Percentiles rank a stretch among this genome's conserved stretches.
phyloP scores from a whole-genome alignment of 768 basidiomycete genomes.

The Russula sp. region DNA sequence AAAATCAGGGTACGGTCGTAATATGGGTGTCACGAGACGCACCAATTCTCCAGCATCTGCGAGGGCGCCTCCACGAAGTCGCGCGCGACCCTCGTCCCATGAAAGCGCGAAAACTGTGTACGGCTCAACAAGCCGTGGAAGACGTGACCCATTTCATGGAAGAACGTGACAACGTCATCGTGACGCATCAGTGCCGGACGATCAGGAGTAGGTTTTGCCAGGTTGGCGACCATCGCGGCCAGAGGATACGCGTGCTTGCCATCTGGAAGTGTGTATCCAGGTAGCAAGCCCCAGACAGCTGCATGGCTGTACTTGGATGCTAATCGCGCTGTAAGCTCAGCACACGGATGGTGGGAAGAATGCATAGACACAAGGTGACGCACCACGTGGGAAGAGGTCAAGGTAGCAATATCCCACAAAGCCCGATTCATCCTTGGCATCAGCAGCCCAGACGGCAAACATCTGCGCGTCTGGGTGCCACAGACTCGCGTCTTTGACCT shows the following conservation, averaged over 20 bases:
- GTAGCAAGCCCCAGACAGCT: slow-evolving; percentile 72
- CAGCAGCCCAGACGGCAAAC: slow-evolving; percentile 80
- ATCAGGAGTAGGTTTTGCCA: slow-evolving; percentile 77
- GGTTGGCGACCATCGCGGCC: slow-evolving; percentile 84
- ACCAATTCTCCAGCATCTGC: slow-evolving; percentile 93
- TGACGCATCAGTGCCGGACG: slow-evolving; percentile 84
- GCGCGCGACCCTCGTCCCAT: slow-evolving; percentile 72
- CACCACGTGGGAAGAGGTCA: slow-evolving; percentile 81
- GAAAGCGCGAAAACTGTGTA: slow-evolving; percentile 72
- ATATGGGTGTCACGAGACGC: neutral
- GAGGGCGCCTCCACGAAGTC: slow-evolving; percentile 89
- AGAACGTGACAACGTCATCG: slow-evolving; percentile 84
- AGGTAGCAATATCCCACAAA: slow-evolving; percentile 86
- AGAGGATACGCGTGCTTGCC: slow-evolving; percentile 67
- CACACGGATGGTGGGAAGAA: neutral
- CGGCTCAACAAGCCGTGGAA: slow-evolving; percentile 53
- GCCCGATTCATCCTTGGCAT: slow-evolving; percentile 58
- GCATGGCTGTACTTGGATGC: slow-evolving; percentile 82
- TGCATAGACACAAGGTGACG: slow-evolving; percentile 21
- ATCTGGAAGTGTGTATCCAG: slow-evolving; percentile 53
- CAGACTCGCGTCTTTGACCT: slow-evolving; percentile 45
- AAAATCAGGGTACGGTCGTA: neutral
- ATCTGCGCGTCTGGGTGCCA: slow-evolving; percentile 91
- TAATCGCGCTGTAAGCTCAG: slow-evolving; percentile 27
- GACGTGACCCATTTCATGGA: slow-evolving; percentile 76